These are phyloP conservation scores for Xenoacremonium recifei DNA, from an alignment of 2,329 filamentous ascomycete genomes.

Conservation along the genomic window DNA sequence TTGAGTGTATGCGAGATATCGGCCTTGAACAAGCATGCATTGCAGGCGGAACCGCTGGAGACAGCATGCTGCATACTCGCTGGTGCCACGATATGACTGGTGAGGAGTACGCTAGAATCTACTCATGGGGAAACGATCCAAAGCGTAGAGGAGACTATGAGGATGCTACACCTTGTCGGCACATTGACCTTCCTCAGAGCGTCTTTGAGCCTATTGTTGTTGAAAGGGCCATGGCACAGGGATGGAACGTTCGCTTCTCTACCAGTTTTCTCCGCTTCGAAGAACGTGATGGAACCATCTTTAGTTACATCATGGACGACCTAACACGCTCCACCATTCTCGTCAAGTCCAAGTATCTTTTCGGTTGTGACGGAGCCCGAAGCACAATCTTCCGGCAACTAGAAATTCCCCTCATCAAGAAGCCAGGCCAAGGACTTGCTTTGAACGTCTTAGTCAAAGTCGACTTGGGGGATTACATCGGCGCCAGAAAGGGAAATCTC, in stretches of 20 bases:
- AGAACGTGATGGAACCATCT: conserved; percentile 24
- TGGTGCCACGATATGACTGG: neutral
- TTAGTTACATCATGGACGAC: conserved; percentile 33
- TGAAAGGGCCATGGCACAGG: conserved; percentile 32
- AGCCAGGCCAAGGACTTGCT: conserved; percentile 39
- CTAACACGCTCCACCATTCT: conserved; percentile 35
- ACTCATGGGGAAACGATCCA: neutral
- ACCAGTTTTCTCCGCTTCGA: conserved; percentile 32
- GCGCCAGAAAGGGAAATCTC: conserved; percentile 54
- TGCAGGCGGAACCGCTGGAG: neutral
- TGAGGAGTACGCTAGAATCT: neutral
- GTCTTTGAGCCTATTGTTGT: conserved; percentile 10
- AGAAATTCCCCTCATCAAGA: conserved; percentile 38
- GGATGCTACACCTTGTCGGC: neutral
- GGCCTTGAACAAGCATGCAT: neutral
- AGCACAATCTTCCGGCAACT: conserved; percentile 38
- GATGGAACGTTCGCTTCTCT: conserved; percentile 36
- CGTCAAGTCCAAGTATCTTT: conserved; percentile 51
- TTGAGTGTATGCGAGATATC: neutral
- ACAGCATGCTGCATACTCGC: neutral
- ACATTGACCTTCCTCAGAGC: neutral
- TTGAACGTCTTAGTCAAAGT: conserved; percentile 42
- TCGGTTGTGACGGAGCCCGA: conserved; percentile 51
- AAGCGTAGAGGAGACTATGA: neutral
- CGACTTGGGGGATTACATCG: conserved; percentile 48